These are phyloP conservation scores for Paramecium bursaria DNA, from an alignment of 73 alveolate species.

Conservation along the genomic window DNA sequence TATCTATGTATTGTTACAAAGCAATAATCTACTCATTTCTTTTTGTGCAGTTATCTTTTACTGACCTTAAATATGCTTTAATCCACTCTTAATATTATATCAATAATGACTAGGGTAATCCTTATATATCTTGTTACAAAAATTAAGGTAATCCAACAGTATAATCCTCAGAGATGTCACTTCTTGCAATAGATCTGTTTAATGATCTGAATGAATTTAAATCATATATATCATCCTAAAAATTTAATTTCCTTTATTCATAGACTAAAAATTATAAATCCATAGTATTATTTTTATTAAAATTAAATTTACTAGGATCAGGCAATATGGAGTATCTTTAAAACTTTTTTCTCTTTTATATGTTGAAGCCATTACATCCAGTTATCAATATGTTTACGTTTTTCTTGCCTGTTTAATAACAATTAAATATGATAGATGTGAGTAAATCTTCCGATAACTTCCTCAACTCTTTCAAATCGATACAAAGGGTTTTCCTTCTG, in stretches of 20 bases:
- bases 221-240: not conserved
- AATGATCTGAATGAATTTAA: not conserved
- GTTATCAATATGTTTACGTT: not conserved
- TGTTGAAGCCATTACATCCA: not conserved
- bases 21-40: not conserved
- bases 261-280: not conserved
- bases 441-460: constrained; percentile 14
- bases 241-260: not conserved
- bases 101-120: not conserved
- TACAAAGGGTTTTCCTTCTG: constrained; percentile 39
- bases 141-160: constrained; percentile 4
- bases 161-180: not conserved
- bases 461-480: not conserved
- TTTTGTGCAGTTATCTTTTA: constrained; percentile 23
- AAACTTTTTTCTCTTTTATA: not conserved
- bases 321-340: constrained; percentile 11
- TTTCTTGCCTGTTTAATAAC: not conserved
- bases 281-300: not conserved
- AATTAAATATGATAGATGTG: not conserved
- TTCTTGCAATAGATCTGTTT: constrained; percentile 1
- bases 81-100: constrained; percentile 55
- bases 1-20: not conserved
- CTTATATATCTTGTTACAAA: constrained; percentile 5
- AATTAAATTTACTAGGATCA: constrained; percentile 15
- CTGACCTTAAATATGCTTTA: not conserved